These are phyloP conservation scores for Eruca vesicaria DNA, from an alignment of 441 rosid species.

Conservation along the genomic window DNA sequence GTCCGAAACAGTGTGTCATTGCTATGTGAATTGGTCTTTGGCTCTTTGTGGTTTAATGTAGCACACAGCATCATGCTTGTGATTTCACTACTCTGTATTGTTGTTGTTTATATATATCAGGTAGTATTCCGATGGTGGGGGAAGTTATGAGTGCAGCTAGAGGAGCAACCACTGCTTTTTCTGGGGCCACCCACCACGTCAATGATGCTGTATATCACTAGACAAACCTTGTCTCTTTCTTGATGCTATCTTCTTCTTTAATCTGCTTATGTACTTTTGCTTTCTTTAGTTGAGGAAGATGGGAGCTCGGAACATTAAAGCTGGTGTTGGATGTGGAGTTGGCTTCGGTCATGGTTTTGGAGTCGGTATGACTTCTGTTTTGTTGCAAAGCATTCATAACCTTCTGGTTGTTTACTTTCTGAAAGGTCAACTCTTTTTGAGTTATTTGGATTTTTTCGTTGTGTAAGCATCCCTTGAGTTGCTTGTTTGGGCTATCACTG, in stretches of 20 bases:
- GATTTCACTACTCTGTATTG: neutral
- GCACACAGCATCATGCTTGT: neutral
- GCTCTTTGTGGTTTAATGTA: neutral
- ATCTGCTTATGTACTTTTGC: conserved; percentile 14
- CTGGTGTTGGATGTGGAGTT: neutral
- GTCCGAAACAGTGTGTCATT: neutral
- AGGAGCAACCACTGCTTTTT: conserved; percentile 86
- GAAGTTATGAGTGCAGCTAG: conserved; percentile 74
- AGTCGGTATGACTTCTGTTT: conserved; percentile 55
- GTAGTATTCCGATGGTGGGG: neutral
- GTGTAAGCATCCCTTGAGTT: neutral
- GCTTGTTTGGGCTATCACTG: neutral
- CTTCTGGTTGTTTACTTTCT: neutral
- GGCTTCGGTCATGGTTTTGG: neutral
- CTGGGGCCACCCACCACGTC: conserved; percentile 67
- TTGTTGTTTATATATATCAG: neutral
- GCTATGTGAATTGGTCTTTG: neutral
- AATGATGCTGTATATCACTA: conserved; percentile 34
- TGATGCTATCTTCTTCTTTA: conserved; percentile 12
- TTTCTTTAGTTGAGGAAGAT: conserved; percentile 60
- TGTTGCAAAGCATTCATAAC: neutral
- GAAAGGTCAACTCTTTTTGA: neutral
- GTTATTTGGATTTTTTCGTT: conserved; percentile 2
- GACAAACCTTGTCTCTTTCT: neutral
- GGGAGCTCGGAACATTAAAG: conserved; percentile 62